Evolutionary conservation across 768 basidiomycete species (phyloP), one percentile per base, ranked within the genome.

Genomic region (Boletus rufocinnamomeus): DNA sequence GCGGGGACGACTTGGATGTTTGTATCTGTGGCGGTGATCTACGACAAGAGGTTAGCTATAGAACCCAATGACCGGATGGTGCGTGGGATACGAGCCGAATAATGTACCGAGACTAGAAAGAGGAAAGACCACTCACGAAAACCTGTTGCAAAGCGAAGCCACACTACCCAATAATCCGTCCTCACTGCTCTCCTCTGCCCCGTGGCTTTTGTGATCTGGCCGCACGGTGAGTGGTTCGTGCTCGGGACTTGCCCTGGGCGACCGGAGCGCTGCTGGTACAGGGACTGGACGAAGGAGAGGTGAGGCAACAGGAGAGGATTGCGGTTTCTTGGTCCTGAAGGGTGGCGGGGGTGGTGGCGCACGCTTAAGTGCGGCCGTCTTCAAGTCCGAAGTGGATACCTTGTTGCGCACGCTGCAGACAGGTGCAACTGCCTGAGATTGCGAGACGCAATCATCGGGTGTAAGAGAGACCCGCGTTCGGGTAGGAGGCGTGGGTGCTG

Each of bases 331-430:
- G 56, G 62, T 41, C 58, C 71, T 57, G 69, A 71, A 48, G 3
- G 79, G 70, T n/a, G 83, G 80, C 2, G 83, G 82, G 1, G 87
- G 87, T 0, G 87, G 87, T 0, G 86, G 86, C 3, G 80, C 78
- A 50, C 84, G 79, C 60, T 79, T 82, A 5, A 72, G 68, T 16
- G 72, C 66, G 11, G 62, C 50, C 7, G 63, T 50, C 56, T 80
- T 81, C 46, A 84, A 61, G 63, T 88, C 86, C 2, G 84, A 84
- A 6, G 81, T 76, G 2, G 86, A 86, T 2, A 79, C 77, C 1
- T 81, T 79, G 10, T 76, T 60, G 17, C 81, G 80, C 28, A 86
- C 38, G 63, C 73, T 66, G 34, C 73, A 76, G 25, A 64, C 63
- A 46, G 63, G 69, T 49, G 63, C 60, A 25, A 54, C 57, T 62